phyloP scores from a whole-genome alignment of 345 rosid genomes.

The Eucalyptus pauciflora region DNA sequence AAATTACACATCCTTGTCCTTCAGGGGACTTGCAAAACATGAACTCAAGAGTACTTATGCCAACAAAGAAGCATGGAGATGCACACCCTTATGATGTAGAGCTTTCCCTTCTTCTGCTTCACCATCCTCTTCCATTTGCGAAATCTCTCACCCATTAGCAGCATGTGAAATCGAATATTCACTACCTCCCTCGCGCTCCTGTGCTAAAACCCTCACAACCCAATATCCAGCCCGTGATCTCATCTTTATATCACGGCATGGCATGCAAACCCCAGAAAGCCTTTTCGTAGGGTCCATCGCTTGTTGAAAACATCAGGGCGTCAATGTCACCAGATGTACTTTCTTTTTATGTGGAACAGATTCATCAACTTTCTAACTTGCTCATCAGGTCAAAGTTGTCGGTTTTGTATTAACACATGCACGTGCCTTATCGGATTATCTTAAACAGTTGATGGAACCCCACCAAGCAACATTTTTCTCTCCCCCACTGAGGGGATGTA shows the following conservation, averaged over 20 bases:
- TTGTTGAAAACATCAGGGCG: not conserved
- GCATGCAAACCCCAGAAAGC: not conserved
- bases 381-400: not conserved
- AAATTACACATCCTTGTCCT: not conserved
- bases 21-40: not conserved
- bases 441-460: not conserved
- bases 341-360: not conserved
- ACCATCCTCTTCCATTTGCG: slow-evolving; percentile 24
- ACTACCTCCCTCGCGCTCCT: not conserved
- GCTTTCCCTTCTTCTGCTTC: slow-evolving; percentile 26
- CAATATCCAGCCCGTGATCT: not conserved
- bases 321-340: not conserved
- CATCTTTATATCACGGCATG: not conserved
- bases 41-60: slow-evolving; percentile 11
- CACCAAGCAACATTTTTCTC: not conserved
- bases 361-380: not conserved
- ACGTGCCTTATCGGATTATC: not conserved
- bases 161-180: not conserved
- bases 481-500: not conserved
- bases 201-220: not conserved
- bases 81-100: slow-evolving; percentile 15
- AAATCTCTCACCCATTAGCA: not conserved
- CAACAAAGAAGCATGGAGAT: slow-evolving; percentile 25
- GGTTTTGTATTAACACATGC: not conserved
- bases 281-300: not conserved